phyloP scores from a whole-genome alignment of 1,139 yeast species.

The Protomyces lactucae-debilis region DNA sequence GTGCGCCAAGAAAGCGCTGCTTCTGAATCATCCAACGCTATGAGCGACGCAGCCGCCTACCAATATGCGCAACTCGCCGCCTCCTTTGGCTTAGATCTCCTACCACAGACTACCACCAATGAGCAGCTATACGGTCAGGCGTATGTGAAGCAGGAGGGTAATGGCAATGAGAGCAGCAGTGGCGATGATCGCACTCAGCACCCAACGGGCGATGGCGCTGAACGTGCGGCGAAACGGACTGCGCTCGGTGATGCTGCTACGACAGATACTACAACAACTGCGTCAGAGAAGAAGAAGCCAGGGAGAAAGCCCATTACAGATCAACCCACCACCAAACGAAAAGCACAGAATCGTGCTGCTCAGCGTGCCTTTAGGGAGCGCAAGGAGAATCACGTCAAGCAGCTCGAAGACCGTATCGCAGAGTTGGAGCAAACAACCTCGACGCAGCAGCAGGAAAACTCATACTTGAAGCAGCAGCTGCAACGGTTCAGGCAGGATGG shows the following conservation, averaged over 20 bases:
- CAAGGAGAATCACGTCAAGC: conserved; percentile 58
- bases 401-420: conserved; percentile 52
- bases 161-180: background rate
- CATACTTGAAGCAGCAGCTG: conserved; percentile 3
- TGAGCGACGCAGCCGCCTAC: too few relatives aligned
- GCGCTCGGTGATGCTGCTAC: conserved; percentile 14
- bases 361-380: conserved; percentile 87
- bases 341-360: conserved; percentile 93
- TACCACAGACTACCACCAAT: too few relatives aligned
- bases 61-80: too few relatives aligned
- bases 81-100: too few relatives aligned
- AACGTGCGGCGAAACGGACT: background rate
- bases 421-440: conserved; percentile 43
- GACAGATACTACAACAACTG: conserved; percentile 3
- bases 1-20: too few relatives aligned
- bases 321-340: conserved; percentile 52
- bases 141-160: too few relatives aligned
- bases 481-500: background rate
- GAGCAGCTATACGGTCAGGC: too few relatives aligned
- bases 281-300: conserved; percentile 41
- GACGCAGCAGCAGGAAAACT: conserved; percentile 6
- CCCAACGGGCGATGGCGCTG: background rate
- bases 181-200: background rate
- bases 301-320: conserved; percentile 73
- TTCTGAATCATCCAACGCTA: too few relatives aligned